These are phyloP conservation scores for Nemania sp. DNA, from an alignment of 2,329 filamentous ascomycete genomes.

Conservation along the genomic window DNA sequence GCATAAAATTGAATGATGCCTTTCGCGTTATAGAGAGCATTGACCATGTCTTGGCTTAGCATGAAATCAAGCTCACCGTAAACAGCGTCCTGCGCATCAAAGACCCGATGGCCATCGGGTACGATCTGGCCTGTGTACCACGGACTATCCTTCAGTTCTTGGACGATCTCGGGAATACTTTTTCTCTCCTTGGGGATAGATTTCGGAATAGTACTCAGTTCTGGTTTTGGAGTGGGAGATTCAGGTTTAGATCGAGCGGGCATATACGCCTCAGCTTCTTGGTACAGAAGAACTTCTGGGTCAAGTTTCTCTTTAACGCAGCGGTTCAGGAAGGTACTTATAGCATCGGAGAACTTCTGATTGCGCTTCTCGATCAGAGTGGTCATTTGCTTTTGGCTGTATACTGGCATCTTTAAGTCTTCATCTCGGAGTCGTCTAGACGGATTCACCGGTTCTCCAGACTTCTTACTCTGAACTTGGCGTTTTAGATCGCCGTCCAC, in stretches of 20 bases:
- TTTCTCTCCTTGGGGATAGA: slow-evolving; percentile 84
- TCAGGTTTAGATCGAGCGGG: slow-evolving; percentile 67
- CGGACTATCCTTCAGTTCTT: slow-evolving; percentile 81
- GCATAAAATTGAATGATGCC: slow-evolving; percentile 88
- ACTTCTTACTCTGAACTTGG: slow-evolving; percentile 78
- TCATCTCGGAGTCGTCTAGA: slow-evolving; percentile 78
- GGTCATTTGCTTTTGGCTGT: slow-evolving; percentile 92
- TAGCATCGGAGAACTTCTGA: slow-evolving; percentile 80
- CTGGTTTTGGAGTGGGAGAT: slow-evolving; percentile 49
- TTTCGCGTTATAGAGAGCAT: slow-evolving; percentile 92
- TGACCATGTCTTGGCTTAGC: slow-evolving; percentile 92
- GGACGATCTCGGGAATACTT: slow-evolving; percentile 84
- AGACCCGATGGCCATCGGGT: slow-evolving; percentile 89
- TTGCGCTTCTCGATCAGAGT: slow-evolving; percentile 91
- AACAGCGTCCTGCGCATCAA: slow-evolving; percentile 84
- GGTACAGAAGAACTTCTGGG: slow-evolving; percentile 73
- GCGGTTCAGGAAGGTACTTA: slow-evolving; percentile 80
- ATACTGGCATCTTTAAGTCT: slow-evolving; percentile 90
- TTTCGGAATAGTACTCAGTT: slow-evolving; percentile 67
- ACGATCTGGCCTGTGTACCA: slow-evolving; percentile 97
- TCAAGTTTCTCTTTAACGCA: slow-evolving; percentile 75
- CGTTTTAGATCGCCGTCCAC: slow-evolving; percentile 90
- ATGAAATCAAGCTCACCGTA: slow-evolving; percentile 87
- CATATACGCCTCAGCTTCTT: slow-evolving; percentile 69
- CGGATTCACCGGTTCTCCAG: slow-evolving; percentile 76